Evolutionary conservation across 768 basidiomycete species (phyloP), one percentile per base, ranked within the genome.

Genomic region (Lyophyllum shimeji): DNA sequence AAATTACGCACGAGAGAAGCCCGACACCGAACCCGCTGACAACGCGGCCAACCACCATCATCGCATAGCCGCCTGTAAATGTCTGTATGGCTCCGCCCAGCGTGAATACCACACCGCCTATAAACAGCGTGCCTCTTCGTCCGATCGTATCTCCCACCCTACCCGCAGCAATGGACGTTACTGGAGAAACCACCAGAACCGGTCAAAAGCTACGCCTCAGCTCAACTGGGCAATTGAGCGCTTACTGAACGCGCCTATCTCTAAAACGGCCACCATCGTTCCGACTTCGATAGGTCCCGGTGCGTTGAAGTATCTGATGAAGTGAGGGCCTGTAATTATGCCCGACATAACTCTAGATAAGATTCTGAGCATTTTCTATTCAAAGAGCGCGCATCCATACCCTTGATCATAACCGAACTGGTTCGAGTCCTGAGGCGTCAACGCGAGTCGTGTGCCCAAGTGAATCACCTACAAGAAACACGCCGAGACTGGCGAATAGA

Each of bases 11-110:
- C 90, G 89, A 92, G 52, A 96, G 72, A 58, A 96, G 77, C 7
- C 95, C 95, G 15, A 97, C 95, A 15, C 95, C 95, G 65, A 90
- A 91, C 9, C 95, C 95, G 58, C 87, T 89, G 54, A 93, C 74
- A 39, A 96, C 74, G 20, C 95, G 78, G 9, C 95, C 95, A 4
- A 93, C 49, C 20, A 95, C 79, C 93, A 98, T 96, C 51, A 79
- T 74, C 68, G 75, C 77, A 68, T 87, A 95, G 5, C 93, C 91
- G 15, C 76, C 73, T 8, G 93, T 89, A 64, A 92, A 85, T 1
- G 92, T 84, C 76, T 97, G 95, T 33, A 96, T 75, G 40, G 83
- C 84, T 34, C 95, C 95, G 11, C 95, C 95, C 13, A 95, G 57
- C 15, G 89, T 87, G 69, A 97, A 97, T 44, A 95, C 76, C 44